Evolutionary conservation across 768 basidiomycete species (phyloP).

Genomic region (Myochromella boudieri): DNA sequence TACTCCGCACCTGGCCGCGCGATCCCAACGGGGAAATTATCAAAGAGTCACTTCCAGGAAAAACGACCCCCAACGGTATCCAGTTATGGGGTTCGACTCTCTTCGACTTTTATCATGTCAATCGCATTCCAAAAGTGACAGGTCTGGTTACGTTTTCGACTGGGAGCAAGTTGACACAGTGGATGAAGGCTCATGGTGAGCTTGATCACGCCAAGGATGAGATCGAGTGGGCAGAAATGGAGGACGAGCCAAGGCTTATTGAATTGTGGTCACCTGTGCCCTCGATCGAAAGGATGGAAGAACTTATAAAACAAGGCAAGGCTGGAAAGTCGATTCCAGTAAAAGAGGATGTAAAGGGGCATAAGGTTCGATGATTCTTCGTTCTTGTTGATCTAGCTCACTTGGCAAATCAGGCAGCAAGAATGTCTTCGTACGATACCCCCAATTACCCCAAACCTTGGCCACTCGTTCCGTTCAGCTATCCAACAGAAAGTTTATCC

Average conservation of each 20-base stretch:
- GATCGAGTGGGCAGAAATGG: slow-evolving; percentile 32
- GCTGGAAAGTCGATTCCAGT: slow-evolving; percentile 5
- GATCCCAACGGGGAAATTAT: slow-evolving; percentile 12
- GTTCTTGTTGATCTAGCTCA: not conserved
- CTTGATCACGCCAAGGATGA: slow-evolving; percentile 29
- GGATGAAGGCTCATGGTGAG: slow-evolving; percentile 35
- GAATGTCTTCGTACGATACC: slow-evolving; percentile 26
- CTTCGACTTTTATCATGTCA: slow-evolving; percentile 38
- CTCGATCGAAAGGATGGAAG: slow-evolving; percentile 7
- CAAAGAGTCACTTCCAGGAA: slow-evolving; percentile 23
- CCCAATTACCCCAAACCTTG: slow-evolving; percentile 39
- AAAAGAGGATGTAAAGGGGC: not conserved
- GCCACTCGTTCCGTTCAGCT: slow-evolving; percentile 39
- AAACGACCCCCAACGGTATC: slow-evolving; percentile 28
- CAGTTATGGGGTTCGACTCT: slow-evolving; percentile 44
- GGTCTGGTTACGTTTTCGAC: slow-evolving; percentile 24
- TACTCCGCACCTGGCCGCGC: slow-evolving; percentile 18
- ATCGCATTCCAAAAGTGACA: slow-evolving; percentile 19
- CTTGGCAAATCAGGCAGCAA: slow-evolving; percentile 15
- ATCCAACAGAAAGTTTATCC: slow-evolving; percentile 20
- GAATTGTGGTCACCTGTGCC: slow-evolving; percentile 17
- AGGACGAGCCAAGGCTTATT: slow-evolving; percentile 32
- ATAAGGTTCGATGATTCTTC: slow-evolving; percentile 3
- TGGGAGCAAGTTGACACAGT: slow-evolving; percentile 34
- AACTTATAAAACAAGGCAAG: slow-evolving; percentile 2